phyloP scores from a whole-genome alignment of 2,329 filamentous ascomycete genomes.

The Pezicula neosporulosa region DNA sequence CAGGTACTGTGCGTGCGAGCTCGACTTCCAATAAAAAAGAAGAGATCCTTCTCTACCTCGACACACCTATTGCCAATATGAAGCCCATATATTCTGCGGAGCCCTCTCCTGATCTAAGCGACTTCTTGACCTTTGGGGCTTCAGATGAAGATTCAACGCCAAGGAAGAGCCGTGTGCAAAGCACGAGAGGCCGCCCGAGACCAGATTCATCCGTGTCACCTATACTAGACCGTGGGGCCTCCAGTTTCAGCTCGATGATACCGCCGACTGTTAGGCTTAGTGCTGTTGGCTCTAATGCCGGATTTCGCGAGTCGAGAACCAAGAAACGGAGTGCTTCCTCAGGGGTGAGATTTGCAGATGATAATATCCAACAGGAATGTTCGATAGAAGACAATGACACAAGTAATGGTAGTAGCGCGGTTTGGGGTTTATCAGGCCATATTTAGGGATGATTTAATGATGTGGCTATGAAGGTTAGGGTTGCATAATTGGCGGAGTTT shows the following conservation, averaged over 20 bases:
- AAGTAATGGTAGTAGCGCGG: conserved; percentile 2
- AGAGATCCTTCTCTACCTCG: conserved; percentile 22
- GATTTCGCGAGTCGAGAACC: conserved; percentile 3
- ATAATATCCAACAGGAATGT: conserved; percentile 9
- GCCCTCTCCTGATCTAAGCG: conserved; percentile 25
- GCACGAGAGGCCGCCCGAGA: conserved; percentile 7
- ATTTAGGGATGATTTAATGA: not conserved
- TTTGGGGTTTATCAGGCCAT: conserved; percentile 12
- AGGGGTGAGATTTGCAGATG: conserved; percentile 17
- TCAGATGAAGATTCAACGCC: conserved; percentile 26
- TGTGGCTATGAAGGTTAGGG: too few species aligned
- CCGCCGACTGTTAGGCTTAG: conserved; percentile 20
- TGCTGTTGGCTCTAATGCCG: conserved; percentile 15
- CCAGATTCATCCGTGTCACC: conserved; percentile 14
- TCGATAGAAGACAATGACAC: conserved; percentile 11
- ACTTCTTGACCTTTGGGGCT: conserved; percentile 20
- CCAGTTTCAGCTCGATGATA: conserved; percentile 10
- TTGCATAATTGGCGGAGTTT: too few species aligned
- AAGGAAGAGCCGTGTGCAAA: conserved; percentile 12
- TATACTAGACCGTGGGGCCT: conserved; percentile 1
- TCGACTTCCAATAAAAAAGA: conserved; percentile 11
- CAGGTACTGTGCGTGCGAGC: conserved; percentile 12
- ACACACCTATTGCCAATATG: conserved; percentile 17
- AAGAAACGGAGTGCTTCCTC: conserved; percentile 10
- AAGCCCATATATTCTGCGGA: conserved; percentile 19